phyloP scores from a whole-genome alignment of 2,329 filamentous ascomycete genomes.

The Botrytis pseudocinerea region DNA sequence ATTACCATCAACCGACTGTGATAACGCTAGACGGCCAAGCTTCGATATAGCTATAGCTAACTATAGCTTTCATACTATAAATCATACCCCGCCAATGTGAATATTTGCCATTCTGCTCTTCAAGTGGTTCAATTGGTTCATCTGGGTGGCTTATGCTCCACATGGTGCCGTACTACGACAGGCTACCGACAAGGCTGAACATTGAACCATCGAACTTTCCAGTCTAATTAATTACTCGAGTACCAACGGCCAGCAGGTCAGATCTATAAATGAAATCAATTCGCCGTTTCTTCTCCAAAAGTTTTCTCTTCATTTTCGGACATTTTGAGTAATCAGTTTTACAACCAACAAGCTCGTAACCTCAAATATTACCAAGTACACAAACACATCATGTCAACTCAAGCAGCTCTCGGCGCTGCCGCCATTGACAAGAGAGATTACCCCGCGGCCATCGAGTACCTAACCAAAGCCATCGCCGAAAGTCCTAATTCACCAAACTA shows the following conservation, averaged over 20 bases:
- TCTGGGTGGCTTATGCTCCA: background rate
- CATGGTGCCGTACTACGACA: background rate
- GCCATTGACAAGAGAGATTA: conserved; percentile 67
- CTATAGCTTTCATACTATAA: background rate
- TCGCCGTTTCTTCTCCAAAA: background rate
- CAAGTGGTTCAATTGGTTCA: background rate
- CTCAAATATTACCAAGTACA: background rate
- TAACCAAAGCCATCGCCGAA: conserved; percentile 63
- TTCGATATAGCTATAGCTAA: background rate
- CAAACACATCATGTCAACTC: conserved; percentile 48
- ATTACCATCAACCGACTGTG: too few species aligned
- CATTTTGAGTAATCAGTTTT: background rate
- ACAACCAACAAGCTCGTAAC: background rate
- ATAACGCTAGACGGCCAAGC: background rate
- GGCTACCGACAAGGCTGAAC: background rate
- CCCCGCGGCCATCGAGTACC: conserved; percentile 64
- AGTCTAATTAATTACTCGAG: background rate
- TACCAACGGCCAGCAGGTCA: background rate
- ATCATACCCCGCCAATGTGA: background rate
- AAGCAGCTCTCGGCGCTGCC: conserved; percentile 51
- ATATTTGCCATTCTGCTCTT: background rate
- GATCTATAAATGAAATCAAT: background rate
- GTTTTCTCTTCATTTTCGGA: background rate
- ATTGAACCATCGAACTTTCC: background rate
- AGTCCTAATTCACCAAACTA: conserved; percentile 74